Base-by-base conservation (phyloP, 1,284 basidiomycete genomes). In the Sutorius eximius region DNA sequence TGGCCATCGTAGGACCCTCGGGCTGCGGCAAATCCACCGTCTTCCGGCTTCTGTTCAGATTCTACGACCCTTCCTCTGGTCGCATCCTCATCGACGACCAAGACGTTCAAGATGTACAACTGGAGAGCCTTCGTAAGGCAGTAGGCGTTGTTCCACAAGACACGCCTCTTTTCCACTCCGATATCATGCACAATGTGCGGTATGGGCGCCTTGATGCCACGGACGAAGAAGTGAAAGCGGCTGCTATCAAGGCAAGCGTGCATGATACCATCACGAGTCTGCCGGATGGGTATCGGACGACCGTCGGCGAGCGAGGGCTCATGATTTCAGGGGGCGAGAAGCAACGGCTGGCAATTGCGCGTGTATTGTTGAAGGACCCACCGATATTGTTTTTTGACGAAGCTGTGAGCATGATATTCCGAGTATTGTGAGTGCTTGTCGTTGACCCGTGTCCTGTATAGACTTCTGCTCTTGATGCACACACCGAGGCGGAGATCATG, bases 271-370 rank as follows among this genome's bases (percentile, higher is more conserved):
- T 99, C 47, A 75, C 81, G 73, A 78, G 83, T 37, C 74, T 99
- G 36, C 94, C 95, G 0, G 90, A 95, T 5, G 88, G 89, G 48
- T 99, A 96, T 72, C 67, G 74, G 41, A 99, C 96, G 9, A 89
- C 91, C 67, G 97, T 99, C 11, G 97, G 96, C 1, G 96, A 99
- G 73, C 78, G 96, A 24, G 96, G 96, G 1, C 72, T 98, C 66
- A 98, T 99, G 97, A 94, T 99, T 53, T 95, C 92, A 15, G 96
- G 96, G 0, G 96, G 97, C 0, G 96, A 99, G 79, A 98, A 99
- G 73, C 96, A 99, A 77, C 76, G 97, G 42, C 72, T 99, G 60
- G 97, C 96, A 0, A 92, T 99, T 13, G 97, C 96, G 6, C 78
- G 97, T 16, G 85, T 97, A 42, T 73, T 99, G 63, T 74, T 99